Evolutionary conservation across 2,329 filamentous ascomycete species (phyloP).

Genomic region (Clathrospora elynae): DNA sequence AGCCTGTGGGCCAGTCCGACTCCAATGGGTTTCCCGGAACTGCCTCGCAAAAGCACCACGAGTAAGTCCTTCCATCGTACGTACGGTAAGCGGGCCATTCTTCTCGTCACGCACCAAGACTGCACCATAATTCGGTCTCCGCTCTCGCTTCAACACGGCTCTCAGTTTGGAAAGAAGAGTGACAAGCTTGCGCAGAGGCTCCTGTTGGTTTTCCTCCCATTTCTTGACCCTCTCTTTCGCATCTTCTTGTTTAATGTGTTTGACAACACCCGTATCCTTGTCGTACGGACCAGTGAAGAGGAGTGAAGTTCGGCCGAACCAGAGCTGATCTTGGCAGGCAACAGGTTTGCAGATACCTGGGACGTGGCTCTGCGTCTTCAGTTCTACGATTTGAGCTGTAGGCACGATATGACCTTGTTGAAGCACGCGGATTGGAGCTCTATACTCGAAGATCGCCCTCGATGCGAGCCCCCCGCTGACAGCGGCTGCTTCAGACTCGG

Average conservation of each 20-base stretch:
- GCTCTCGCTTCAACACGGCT: constrained; percentile 17
- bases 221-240: constrained; percentile 20
- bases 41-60: too few relatives aligned
- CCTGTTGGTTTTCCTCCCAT: constrained; percentile 34
- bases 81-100: too few relatives aligned
- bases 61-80: too few relatives aligned
- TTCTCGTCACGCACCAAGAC: too few relatives aligned
- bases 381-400: constrained; percentile 29
- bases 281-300: constrained; percentile 31
- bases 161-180: constrained; percentile 23
- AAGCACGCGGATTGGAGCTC: constrained; percentile 26
- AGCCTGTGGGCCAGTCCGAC: too few relatives aligned
- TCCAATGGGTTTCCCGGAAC: too few relatives aligned
- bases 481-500: constrained; percentile 10
- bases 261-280: constrained; percentile 15
- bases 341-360: constrained; percentile 10
- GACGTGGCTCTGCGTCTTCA: constrained; percentile 31
- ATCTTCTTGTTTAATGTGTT: constrained; percentile 22
- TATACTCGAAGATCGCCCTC: constrained; percentile 21
- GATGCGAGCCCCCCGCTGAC: constrained; percentile 18
- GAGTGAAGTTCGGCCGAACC: constrained; percentile 39
- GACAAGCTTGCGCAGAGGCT: constrained; percentile 29
- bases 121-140: constrained; percentile 18
- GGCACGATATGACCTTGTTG: constrained; percentile 34
- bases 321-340: constrained; percentile 36